phyloP scores from a whole-genome alignment of 495 filamentous ascomycete species.

The Wilcoxina mikolae region DNA sequence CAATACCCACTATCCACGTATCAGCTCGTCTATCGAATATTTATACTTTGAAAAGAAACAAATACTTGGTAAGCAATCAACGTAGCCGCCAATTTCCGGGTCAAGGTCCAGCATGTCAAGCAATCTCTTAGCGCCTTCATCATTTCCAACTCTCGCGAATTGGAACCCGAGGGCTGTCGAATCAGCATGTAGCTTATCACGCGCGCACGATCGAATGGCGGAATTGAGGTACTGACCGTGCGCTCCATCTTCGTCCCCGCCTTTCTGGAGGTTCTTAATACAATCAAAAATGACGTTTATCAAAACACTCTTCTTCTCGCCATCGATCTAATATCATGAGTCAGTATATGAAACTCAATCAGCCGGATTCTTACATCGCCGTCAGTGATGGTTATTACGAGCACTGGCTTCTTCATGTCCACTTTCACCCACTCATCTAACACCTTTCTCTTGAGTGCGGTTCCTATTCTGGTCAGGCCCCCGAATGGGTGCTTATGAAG shows the following conservation, averaged over 20 bases:
- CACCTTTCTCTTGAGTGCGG: slow-evolving; percentile 45
- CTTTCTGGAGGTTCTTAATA: slow-evolving; percentile 4
- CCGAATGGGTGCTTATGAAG: slow-evolving; percentile 43
- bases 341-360: background rate
- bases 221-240: slow-evolving; percentile 21
- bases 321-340: slow-evolving; percentile 33
- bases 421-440: slow-evolving; percentile 44
- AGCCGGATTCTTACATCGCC: slow-evolving; percentile 41
- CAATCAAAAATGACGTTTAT: slow-evolving; percentile 15
- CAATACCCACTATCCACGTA: slow-evolving; percentile 32
- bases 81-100: slow-evolving; percentile 41
- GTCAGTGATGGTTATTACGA: slow-evolving; percentile 58
- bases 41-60: background rate
- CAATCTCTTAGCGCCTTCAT: slow-evolving; percentile 47
- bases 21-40: slow-evolving; percentile 11
- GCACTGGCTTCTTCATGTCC: slow-evolving; percentile 43
- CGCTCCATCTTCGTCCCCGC: slow-evolving; percentile 1
- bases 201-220: slow-evolving; percentile 34
- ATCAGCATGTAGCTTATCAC: slow-evolving; percentile 36
- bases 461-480: slow-evolving; percentile 53
- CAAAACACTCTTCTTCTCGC: slow-evolving; percentile 11
- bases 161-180: slow-evolving; percentile 48
- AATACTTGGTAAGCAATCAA: slow-evolving; percentile 37
- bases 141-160: slow-evolving; percentile 59
- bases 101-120: slow-evolving; percentile 47